A percentile compares a stretch with the other conserved stretches of the same genome.
These are phyloP conservation scores for Cochlearia excelsa DNA, from an alignment of 345 rosid genomes.

Conservation along the genomic window DNA sequence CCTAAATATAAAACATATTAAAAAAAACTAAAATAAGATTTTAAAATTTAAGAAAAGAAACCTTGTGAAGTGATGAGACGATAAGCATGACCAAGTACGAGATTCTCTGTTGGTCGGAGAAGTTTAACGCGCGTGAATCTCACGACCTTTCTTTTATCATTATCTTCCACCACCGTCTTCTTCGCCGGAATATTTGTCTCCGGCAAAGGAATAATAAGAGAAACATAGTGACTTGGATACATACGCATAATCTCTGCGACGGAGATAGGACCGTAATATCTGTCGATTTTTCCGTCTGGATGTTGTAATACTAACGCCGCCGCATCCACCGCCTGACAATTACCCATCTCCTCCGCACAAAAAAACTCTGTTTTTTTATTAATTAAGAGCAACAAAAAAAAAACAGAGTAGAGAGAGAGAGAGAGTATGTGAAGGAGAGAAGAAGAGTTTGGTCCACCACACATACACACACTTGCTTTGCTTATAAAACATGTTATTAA, in stretches of 20 bases:
- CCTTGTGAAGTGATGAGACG: constrained; percentile 93
- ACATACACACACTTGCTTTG: constrained; percentile 1
- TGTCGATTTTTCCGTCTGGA: constrained; percentile 74
- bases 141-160: constrained; percentile 29
- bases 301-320: constrained; percentile 95
- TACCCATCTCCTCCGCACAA: constrained; percentile 56
- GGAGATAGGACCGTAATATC: constrained; percentile 62
- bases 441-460: constrained; percentile 36
- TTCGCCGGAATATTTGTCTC: constrained; percentile 29
- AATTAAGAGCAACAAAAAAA: constrained; percentile 9
- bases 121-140: constrained; percentile 80
- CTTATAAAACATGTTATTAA: constrained; percentile 35
- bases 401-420: constrained; percentile 11
- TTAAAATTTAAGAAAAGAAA: constrained; percentile 5
- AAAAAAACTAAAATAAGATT: background rate
- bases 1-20: background rate
- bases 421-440: constrained; percentile 25
- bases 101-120: constrained; percentile 77
- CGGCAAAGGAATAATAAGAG: constrained; percentile 86
- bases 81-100: constrained; percentile 90
- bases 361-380: background rate
- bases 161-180: background rate
- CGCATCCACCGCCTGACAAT: constrained; percentile 38
- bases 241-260: constrained; percentile 79
- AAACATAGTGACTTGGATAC: constrained; percentile 93